phyloP scores from a whole-genome alignment of 257 asterid genomes.

The Perilla frutescens region DNA sequence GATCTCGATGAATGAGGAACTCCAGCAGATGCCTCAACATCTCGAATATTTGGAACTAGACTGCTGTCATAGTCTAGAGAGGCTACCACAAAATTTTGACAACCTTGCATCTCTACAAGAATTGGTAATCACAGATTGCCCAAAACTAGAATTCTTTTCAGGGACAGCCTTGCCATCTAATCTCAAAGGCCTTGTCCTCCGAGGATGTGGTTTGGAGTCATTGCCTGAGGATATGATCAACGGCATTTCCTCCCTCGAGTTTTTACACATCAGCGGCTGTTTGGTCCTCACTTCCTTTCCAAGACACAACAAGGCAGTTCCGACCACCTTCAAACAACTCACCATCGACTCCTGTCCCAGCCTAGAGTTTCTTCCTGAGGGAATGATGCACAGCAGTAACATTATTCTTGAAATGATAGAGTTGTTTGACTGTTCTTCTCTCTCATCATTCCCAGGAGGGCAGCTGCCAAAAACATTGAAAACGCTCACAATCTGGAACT shows the following conservation, averaged over 20 bases:
- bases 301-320: conserved; percentile 34
- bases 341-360: conserved; percentile 48
- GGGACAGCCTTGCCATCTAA: conserved; percentile 47
- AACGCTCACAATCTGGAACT: conserved; percentile 54
- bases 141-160: conserved; percentile 45
- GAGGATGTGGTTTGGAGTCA: conserved; percentile 55
- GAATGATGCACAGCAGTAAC: conserved; percentile 49
- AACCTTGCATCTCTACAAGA: conserved; percentile 45
- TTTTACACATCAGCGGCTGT: conserved; percentile 50
- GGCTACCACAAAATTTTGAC: conserved; percentile 45
- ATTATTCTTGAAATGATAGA: conserved; percentile 47
- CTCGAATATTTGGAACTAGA: conserved; percentile 54
- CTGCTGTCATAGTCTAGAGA: conserved; percentile 46
- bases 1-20: conserved; percentile 45
- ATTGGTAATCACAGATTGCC: conserved; percentile 54
- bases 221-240: conserved; percentile 49
- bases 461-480: conserved; percentile 51
- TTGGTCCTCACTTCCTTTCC: conserved; percentile 52
- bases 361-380: conserved; percentile 56
- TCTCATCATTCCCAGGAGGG: conserved; percentile 49
- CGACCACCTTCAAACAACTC: conserved; percentile 57
- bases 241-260: conserved; percentile 43
- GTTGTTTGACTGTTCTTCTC: conserved; percentile 52
- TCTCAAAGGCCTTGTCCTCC: conserved; percentile 52
- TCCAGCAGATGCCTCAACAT: conserved; percentile 45